Conservation (phyloP, 768 basidiomycete species). For the Lentinula sp. region DNA sequence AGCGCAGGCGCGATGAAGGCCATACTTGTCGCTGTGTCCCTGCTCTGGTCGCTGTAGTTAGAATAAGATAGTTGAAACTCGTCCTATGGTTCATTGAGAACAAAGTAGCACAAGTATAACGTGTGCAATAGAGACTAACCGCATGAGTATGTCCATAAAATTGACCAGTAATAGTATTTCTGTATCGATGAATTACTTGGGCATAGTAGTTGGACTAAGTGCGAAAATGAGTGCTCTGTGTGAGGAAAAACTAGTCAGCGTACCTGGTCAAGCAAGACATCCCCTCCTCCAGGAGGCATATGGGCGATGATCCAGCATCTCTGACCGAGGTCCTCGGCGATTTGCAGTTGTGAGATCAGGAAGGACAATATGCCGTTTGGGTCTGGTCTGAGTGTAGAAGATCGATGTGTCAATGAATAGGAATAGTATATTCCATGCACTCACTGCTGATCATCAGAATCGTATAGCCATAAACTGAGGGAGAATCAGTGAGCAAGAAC, state of each 20-base stretch:
- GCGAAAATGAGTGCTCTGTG: background rate
- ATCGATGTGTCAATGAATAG: background rate
- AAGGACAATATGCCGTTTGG: slow-evolving; percentile 58
- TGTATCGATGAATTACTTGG: slow-evolving; percentile 32
- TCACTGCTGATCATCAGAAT: slow-evolving; percentile 40
- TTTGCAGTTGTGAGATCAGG: slow-evolving; percentile 45
- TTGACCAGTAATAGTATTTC: slow-evolving; percentile 28
- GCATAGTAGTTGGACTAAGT: slow-evolving; percentile 38
- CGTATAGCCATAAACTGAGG: slow-evolving; percentile 54
- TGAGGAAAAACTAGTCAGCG: background rate
- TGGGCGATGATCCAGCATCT: slow-evolving; percentile 60
- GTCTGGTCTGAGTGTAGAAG: slow-evolving; percentile 30
- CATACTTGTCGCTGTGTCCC: slow-evolving; percentile 38
- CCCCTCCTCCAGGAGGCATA: slow-evolving; percentile 45
- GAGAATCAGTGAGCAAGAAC: background rate
- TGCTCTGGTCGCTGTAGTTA: slow-evolving; percentile 39
- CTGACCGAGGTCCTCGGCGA: slow-evolving; percentile 53
- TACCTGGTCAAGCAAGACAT: slow-evolving; percentile 48
- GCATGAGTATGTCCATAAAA: slow-evolving; percentile 30
- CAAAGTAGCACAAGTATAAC: background rate
- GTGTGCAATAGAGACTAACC: background rate
- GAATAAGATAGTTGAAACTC: slow-evolving; percentile 58
- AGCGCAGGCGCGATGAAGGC: slow-evolving; percentile 49
- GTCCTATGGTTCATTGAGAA: slow-evolving; percentile 26
- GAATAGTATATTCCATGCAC: slow-evolving; percentile 10